Evolutionary conservation across 23 red algal species (phyloP).

Genomic region (Agarophyton chilense): DNA sequence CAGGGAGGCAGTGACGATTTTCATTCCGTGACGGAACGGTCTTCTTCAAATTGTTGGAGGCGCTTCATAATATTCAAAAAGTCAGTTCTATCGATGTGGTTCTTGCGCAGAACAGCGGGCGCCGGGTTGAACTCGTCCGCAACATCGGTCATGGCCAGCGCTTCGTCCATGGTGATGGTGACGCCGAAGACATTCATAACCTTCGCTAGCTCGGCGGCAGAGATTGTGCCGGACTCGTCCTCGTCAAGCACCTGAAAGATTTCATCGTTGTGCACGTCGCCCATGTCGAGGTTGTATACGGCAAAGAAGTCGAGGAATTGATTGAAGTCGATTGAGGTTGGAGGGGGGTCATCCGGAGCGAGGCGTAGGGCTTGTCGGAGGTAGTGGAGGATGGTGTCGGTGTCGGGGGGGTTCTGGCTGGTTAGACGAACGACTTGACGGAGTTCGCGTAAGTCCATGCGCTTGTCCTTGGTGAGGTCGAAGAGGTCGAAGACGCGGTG

Average conservation of each 20-base stretch:
- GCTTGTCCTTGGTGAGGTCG: slow-evolving; percentile 32
- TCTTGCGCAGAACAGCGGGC: background rate
- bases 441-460: slow-evolving; percentile 26
- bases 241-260: slow-evolving; percentile 41
- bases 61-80: background rate
- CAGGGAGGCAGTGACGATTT: too few species aligned
- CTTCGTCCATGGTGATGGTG: slow-evolving; percentile 32
- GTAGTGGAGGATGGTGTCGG: background rate
- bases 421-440: background rate
- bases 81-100: slow-evolving; percentile 7
- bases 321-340: slow-evolving; percentile 26
- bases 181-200: slow-evolving; percentile 37
- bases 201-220: background rate
- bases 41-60: background rate
- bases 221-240: slow-evolving; percentile 13
- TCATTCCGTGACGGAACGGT: background rate
- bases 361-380: slow-evolving; percentile 32
- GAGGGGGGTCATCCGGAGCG: slow-evolving; percentile 2
- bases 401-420: slow-evolving; percentile 1
- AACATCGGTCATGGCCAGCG: slow-evolving; percentile 32
- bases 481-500: slow-evolving; percentile 41
- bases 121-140: background rate
- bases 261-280: slow-evolving; percentile 9
- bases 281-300: background rate
- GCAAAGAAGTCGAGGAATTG: slow-evolving; percentile 64